Percentiles rank a stretch among this genome's conserved stretches.
These are phyloP conservation scores for Medicago arabica DNA, from an alignment of 306 rosid genomes.

Conservation along the genomic window DNA sequence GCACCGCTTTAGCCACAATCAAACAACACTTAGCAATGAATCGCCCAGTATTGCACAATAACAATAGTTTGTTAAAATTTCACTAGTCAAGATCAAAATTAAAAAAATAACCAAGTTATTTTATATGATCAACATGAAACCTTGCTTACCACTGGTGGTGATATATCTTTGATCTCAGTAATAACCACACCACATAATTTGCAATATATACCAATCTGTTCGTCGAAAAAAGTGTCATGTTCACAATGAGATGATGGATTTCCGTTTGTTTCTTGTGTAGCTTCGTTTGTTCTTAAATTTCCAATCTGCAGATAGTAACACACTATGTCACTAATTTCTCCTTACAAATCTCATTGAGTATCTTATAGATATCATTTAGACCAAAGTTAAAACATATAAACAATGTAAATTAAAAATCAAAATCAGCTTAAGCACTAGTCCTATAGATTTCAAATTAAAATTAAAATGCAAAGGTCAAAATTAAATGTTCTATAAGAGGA, in stretches of 20 bases:
- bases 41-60: neutral
- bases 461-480: neutral
- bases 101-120: conserved; percentile 4
- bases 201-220: conserved; percentile 45
- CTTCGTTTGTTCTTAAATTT: neutral
- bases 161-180: conserved; percentile 34
- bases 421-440: neutral
- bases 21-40: neutral
- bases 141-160: conserved; percentile 42
- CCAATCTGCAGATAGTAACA: conserved; percentile 42
- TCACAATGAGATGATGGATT: conserved; percentile 15
- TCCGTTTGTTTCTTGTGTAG: neutral
- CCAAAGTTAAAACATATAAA: neutral
- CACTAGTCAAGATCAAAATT: neutral
- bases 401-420: neutral
- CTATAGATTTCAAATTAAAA: neutral
- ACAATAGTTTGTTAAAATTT: neutral
- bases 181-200: conserved; percentile 10
- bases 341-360: neutral
- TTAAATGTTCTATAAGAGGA: neutral
- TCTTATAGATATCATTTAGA: neutral
- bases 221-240: conserved; percentile 32
- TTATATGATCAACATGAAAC: neutral
- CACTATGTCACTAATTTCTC: neutral
- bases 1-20: neutral